Evolutionary conservation across 495 filamentous ascomycete genomes (phyloP).

Genomic region (Daldinia bambusicola): DNA sequence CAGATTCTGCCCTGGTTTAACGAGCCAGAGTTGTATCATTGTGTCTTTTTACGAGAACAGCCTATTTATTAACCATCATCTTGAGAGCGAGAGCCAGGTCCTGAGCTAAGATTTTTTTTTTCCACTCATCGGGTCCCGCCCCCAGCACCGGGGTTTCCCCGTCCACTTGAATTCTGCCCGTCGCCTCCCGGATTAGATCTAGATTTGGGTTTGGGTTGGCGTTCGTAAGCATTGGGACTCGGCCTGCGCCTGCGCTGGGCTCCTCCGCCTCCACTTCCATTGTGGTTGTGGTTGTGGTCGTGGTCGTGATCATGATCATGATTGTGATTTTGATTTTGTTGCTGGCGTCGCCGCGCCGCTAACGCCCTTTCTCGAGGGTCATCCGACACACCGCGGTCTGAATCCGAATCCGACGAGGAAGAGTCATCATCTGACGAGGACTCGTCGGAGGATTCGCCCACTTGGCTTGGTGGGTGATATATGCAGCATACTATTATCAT

Average conservation of each 20-base stretch:
- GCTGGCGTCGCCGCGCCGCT: constrained; percentile 36
- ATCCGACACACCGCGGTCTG: constrained; percentile 41
- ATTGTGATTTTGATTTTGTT: constrained; percentile 51
- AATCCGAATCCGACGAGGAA: constrained; percentile 58
- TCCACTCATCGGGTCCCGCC: constrained; percentile 5
- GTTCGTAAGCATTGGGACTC: constrained; percentile 96
- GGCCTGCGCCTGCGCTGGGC: constrained; percentile 64
- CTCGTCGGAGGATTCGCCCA: constrained; percentile 87
- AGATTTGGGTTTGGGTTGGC: constrained; percentile 73
- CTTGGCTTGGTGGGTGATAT: constrained; percentile 84
- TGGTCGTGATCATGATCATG: constrained; percentile 55
- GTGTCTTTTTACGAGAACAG: too few species aligned
- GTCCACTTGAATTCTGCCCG: constrained; percentile 12
- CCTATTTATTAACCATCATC: too few species aligned
- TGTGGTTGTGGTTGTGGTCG: constrained; percentile 46
- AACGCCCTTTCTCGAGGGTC: constrained; percentile 44
- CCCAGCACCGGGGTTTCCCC: constrained; percentile 9
- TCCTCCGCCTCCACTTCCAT: constrained; percentile 45
- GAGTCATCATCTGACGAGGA: constrained; percentile 68
- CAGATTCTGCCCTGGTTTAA: background rate
- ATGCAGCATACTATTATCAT: constrained; percentile 87
- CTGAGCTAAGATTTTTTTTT: too few species aligned
- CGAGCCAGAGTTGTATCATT: too few species aligned
- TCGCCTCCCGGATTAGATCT: constrained; percentile 30
- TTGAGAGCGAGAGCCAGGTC: too few species aligned